A percentile compares a stretch with the other conserved stretches of the same genome.
phyloP scores from a whole-genome alignment of 371 early-diverging fungal genomes.

The Nematocida parisii region DNA sequence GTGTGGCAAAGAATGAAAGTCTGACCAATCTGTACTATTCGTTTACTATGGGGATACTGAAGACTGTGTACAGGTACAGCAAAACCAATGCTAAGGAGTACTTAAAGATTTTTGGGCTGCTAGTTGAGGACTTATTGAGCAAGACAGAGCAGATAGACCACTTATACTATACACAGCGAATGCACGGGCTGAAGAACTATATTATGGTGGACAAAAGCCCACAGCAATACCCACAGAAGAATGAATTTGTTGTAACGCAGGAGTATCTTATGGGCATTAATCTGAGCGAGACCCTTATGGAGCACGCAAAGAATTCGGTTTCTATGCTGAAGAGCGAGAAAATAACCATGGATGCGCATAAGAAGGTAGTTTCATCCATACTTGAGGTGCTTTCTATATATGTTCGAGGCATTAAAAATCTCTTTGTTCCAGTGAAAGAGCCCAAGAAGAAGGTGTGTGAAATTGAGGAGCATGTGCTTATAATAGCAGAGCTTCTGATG shows the following conservation, averaged over 20 bases:
- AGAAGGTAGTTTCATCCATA: constrained; percentile 8
- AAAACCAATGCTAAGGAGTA: background rate
- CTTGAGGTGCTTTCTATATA: constrained; percentile 21
- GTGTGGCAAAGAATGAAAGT: background rate
- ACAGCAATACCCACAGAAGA: background rate
- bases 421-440: constrained; percentile 2
- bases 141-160: constrained; percentile 1
- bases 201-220: constrained; percentile 16
- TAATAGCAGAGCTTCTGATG: constrained; percentile 11
- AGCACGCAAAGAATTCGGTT: background rate
- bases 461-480: constrained; percentile 9
- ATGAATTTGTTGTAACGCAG: background rate
- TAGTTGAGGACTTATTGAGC: background rate
- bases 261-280: background rate
- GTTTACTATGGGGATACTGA: constrained; percentile 34
- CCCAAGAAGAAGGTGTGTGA: background rate
- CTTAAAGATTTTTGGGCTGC: background rate
- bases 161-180: background rate
- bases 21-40: constrained; percentile 34
- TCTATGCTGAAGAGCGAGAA: background rate
- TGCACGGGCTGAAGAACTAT: constrained; percentile 38
- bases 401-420: background rate
- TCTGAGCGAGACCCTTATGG: background rate
- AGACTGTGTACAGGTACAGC: background rate
- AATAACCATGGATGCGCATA: background rate